Conservation (phyloP, 768 basidiomycete genomes). For the Polyporus arcularius region DNA sequence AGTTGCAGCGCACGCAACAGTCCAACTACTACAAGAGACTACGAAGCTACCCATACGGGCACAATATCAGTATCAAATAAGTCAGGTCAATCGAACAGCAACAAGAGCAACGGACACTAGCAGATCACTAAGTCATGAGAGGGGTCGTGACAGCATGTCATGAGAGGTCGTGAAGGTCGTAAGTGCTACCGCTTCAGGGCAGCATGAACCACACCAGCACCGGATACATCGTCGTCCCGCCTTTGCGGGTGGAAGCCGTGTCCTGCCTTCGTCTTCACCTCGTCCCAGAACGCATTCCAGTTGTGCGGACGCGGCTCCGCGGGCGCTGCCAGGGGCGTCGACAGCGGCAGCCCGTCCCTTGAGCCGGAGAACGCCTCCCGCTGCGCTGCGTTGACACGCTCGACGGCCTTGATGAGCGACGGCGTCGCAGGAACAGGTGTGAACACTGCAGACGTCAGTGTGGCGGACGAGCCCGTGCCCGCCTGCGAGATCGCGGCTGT, state of each 20-base stretch:
- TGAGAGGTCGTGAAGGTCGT: background rate
- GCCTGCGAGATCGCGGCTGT: conserved; percentile 28
- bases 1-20: background rate
- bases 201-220: background rate
- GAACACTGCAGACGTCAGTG: conserved; percentile 21
- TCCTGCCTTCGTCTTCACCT: conserved; percentile 38
- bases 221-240: background rate
- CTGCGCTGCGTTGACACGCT: conserved; percentile 59
- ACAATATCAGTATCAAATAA: conserved; percentile 1
- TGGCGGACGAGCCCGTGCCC: conserved; percentile 11
- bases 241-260: conserved; percentile 18
- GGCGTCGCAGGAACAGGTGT: conserved; percentile 62
- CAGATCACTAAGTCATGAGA: background rate
- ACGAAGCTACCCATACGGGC: background rate
- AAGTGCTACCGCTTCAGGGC: background rate
- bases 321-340: background rate
- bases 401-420: conserved; percentile 63
- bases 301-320: conserved; percentile 20
- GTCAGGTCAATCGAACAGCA: background rate
- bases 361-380: conserved; percentile 42
- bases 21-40: too few species aligned
- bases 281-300: conserved; percentile 51
- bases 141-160: background rate
- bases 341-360: conserved; percentile 10
- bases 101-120: background rate